Evolutionary conservation across 192 early-diverging fungal species (phyloP).

Genomic region (Backusella liffmaniae): DNA sequence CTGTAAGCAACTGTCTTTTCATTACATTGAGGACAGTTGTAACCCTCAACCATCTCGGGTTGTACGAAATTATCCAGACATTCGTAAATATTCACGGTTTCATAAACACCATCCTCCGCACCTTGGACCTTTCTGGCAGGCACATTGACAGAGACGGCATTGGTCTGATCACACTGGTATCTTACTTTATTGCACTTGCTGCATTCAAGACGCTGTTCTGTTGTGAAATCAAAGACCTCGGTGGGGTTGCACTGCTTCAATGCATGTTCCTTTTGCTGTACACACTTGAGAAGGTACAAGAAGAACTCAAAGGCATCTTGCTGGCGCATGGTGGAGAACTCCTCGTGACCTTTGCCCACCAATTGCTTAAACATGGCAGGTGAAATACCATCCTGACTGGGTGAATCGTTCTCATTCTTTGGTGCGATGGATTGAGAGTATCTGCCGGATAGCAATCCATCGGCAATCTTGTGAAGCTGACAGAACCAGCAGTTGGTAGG

Average conservation of each 20-base stretch:
- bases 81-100: constrained; percentile 59
- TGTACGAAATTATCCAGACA: constrained; percentile 63
- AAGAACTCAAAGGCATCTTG: constrained; percentile 98
- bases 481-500: constrained; percentile 85
- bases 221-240: constrained; percentile 71
- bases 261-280: constrained; percentile 77
- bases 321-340: constrained; percentile 97
- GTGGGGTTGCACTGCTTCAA: constrained; percentile 49
- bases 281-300: constrained; percentile 69
- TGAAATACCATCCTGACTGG: constrained; percentile 77
- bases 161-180: constrained; percentile 59
- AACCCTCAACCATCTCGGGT: constrained; percentile 55
- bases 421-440: constrained; percentile 61
- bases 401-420: constrained; percentile 39
- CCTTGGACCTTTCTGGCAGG: constrained; percentile 53
- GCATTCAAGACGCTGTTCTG: constrained; percentile 89
- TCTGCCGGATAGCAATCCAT: constrained; percentile 86
- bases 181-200: constrained; percentile 78
- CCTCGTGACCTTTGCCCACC: constrained; percentile 85
- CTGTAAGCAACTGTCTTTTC: constrained; percentile 50
- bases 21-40: constrained; percentile 62
- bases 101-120: constrained; percentile 27
- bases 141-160: constrained; percentile 64
- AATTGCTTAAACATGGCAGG: constrained; percentile 92
- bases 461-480: constrained; percentile 88